Percentiles rank a stretch among this genome's conserved stretches.
Evolutionary conservation across 192 early-diverging fungal species (phyloP).

Genomic region (Mortierella hygrophila): DNA sequence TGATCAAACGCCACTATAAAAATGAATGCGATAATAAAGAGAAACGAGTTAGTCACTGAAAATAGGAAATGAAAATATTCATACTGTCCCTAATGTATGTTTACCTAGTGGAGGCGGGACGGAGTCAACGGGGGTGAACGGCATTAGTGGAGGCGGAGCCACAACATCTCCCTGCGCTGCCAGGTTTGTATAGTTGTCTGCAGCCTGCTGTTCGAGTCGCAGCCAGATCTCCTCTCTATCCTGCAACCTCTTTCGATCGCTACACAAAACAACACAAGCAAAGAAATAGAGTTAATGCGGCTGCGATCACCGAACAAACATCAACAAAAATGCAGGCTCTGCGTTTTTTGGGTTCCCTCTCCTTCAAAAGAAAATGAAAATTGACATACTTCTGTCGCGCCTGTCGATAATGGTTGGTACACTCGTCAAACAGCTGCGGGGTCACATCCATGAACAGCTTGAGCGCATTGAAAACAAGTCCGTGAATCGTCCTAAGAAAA

Average conservation of each 20-base stretch:
- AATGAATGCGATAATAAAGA: neutral
- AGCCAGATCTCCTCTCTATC: slow-evolving; percentile 85
- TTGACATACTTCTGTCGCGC: slow-evolving; percentile 82
- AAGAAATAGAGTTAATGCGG: slow-evolving; percentile 15
- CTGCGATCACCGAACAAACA: neutral
- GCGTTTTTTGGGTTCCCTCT: neutral
- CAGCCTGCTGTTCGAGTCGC: slow-evolving; percentile 69
- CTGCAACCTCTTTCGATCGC: slow-evolving; percentile 83
- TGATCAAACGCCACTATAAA: slow-evolving; percentile 10
- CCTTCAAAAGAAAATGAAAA: neutral
- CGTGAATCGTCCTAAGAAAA: slow-evolving; percentile 86
- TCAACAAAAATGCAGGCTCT: neutral
- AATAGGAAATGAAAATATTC: neutral
- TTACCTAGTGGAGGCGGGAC: slow-evolving; percentile 34
- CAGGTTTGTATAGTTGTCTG: slow-evolving; percentile 34
- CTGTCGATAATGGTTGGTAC: slow-evolving; percentile 90
- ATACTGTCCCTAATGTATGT: neutral
- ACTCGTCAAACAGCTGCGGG: slow-evolving; percentile 95
- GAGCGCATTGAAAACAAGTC: slow-evolving; percentile 94
- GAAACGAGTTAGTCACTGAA: neutral
- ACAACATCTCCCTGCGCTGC: slow-evolving; percentile 17
- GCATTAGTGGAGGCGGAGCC: neutral
- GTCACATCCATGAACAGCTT: slow-evolving; percentile 97
- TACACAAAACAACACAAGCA: slow-evolving; percentile 26
- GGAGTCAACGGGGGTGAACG: neutral